Percentiles rank a stretch among this genome's conserved stretches.
These are phyloP conservation scores for Ammopiptanthus mongolicus DNA, from an alignment of 306 rosid species.

Conservation along the genomic window DNA sequence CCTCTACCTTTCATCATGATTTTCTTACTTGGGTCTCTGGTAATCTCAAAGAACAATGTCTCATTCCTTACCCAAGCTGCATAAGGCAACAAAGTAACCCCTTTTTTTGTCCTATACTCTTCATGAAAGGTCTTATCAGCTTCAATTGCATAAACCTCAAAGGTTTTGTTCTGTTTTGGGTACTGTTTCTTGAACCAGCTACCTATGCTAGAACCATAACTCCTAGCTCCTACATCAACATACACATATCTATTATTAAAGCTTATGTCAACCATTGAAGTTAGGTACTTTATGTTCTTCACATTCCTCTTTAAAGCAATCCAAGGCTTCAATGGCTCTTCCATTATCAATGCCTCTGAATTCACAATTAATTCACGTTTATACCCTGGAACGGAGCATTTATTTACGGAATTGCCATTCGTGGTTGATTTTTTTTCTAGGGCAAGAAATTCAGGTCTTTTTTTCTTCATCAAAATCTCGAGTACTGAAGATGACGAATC, in stretches of 20 bases:
- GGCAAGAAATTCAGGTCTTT: neutral
- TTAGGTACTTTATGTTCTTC: constrained; percentile 43
- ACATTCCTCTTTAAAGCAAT: constrained; percentile 32
- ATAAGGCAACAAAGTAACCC: constrained; percentile 42
- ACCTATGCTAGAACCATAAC: constrained; percentile 47
- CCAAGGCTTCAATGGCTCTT: constrained; percentile 55
- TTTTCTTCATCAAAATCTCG: constrained; percentile 49
- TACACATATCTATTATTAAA: constrained; percentile 50
- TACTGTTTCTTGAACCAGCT: constrained; percentile 60
- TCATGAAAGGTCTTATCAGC: constrained; percentile 49
- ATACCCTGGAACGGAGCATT: constrained; percentile 29
- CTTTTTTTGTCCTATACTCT: constrained; percentile 35
- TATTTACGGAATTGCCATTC: neutral
- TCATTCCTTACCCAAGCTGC: constrained; percentile 72
- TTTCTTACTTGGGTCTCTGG: constrained; percentile 38
- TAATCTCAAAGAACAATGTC: constrained; percentile 61
- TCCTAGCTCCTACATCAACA: constrained; percentile 55
- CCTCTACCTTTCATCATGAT: constrained; percentile 28
- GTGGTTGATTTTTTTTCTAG: neutral
- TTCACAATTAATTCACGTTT: constrained; percentile 35
- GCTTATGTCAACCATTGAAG: constrained; percentile 53
- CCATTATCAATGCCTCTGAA: constrained; percentile 35
- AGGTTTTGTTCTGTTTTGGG: constrained; percentile 48
- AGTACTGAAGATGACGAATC: constrained; percentile 30
- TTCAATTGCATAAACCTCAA: constrained; percentile 56